These are phyloP conservation scores for Aspergillus tamarii DNA, from an alignment of 2,329 filamentous ascomycete genomes.

Conservation along the genomic window DNA sequence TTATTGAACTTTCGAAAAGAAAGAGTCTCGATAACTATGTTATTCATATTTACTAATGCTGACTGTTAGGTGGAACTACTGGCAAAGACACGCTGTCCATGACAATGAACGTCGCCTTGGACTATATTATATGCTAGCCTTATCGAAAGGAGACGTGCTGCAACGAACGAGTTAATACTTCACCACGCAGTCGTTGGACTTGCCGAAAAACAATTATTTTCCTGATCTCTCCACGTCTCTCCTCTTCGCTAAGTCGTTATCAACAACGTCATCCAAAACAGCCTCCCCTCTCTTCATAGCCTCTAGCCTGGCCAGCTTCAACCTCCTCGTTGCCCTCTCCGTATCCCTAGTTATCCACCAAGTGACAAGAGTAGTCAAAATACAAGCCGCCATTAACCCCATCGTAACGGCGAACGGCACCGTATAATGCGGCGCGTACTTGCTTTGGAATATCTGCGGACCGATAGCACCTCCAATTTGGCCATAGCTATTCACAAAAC, in stretches of 20 bases:
- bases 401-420: conserved; percentile 50
- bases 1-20: no score
- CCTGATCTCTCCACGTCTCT: not conserved
- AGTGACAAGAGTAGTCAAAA: conserved; percentile 44
- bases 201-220: not conserved
- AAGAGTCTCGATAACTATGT: no score
- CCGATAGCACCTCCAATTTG: conserved; percentile 55
- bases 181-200: not conserved
- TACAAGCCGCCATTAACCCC: conserved; percentile 49
- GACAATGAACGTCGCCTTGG: no score
- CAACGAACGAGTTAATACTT: not conserved
- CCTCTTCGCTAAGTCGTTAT: conserved; percentile 37
- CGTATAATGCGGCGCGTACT: conserved; percentile 52
- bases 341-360: conserved; percentile 52
- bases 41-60: no score
- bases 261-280: conserved; percentile 51
- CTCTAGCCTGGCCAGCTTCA: conserved; percentile 47
- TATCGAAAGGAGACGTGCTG: not conserved
- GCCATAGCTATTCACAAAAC: conserved; percentile 55
- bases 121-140: no score
- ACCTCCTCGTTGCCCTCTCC: conserved; percentile 49
- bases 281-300: conserved; percentile 47
- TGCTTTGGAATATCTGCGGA: conserved; percentile 51
- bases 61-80: no score
- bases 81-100: no score